phyloP scores from a whole-genome alignment of 371 early-diverging fungal genomes.

The Fennellomyces sp. region DNA sequence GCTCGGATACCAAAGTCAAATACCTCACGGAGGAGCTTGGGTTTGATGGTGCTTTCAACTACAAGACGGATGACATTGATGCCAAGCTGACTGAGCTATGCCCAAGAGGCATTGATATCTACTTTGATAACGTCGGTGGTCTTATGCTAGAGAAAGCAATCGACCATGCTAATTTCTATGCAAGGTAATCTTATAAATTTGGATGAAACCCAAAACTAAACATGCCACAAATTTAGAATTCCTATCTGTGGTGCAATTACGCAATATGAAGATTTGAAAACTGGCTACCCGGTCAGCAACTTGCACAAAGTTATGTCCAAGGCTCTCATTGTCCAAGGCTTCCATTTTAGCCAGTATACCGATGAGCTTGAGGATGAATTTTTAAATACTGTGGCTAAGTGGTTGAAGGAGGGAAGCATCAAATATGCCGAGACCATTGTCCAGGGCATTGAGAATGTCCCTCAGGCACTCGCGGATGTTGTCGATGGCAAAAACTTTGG shows the following conservation, averaged over 20 bases:
- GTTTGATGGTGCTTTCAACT: slow-evolving; percentile 82
- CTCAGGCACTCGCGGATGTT: slow-evolving; percentile 74
- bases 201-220: too few relatives aligned
- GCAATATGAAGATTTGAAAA: slow-evolving; percentile 59
- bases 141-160: slow-evolving; percentile 70
- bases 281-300: slow-evolving; percentile 35
- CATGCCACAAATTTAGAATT: slow-evolving; percentile 31
- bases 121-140: slow-evolving; percentile 77
- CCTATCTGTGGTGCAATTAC: slow-evolving; percentile 70
- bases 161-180: slow-evolving; percentile 49
- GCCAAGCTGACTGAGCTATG: slow-evolving; percentile 47
- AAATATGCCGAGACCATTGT: slow-evolving; percentile 65
- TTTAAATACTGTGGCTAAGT: slow-evolving; percentile 57
- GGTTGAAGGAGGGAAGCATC: slow-evolving; percentile 71
- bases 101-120: slow-evolving; percentile 76
- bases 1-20: slow-evolving; percentile 77
- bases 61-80: slow-evolving; percentile 67
- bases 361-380: slow-evolving; percentile 56
- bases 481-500: slow-evolving; percentile 84
- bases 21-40: slow-evolving; percentile 59
- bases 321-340: slow-evolving; percentile 65
- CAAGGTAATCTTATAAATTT: slow-evolving; percentile 25
- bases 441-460: slow-evolving; percentile 82
- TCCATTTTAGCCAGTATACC: slow-evolving; percentile 47
- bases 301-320: slow-evolving; percentile 36